phyloP scores from a whole-genome alignment of 2,329 filamentous ascomycete species.

The Xylaria sp. region DNA sequence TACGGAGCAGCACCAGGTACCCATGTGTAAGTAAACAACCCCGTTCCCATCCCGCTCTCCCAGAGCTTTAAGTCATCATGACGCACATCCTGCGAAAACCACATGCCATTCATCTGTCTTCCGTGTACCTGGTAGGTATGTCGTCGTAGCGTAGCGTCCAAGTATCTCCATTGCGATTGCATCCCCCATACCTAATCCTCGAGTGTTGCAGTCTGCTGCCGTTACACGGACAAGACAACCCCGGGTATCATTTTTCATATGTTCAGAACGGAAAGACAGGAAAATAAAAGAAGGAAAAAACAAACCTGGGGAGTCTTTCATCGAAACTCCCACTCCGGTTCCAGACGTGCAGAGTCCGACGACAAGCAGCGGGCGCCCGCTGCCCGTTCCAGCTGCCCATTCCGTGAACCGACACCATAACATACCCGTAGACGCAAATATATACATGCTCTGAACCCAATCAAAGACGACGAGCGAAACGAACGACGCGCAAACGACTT shows the following conservation, averaged over 20 bases:
- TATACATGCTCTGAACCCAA: constrained; percentile 12
- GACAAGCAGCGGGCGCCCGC: constrained; percentile 6
- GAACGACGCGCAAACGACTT: background rate
- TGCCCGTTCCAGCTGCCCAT: constrained; percentile 13
- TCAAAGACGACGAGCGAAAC: background rate
- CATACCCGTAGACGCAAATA: constrained; percentile 16
- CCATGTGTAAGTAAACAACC: background rate
- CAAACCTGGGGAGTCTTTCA: constrained; percentile 14
- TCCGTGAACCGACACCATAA: constrained; percentile 17
- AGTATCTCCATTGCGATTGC: constrained; percentile 18
- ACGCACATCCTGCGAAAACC: background rate
- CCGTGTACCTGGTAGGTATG: background rate
- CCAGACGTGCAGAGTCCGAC: constrained; percentile 14
- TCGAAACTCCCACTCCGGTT: constrained; percentile 18
- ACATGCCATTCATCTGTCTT: constrained; percentile 1
- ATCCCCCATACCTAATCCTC: constrained; percentile 1
- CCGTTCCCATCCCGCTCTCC: background rate
- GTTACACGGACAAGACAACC: constrained; percentile 27
- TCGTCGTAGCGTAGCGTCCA: background rate
- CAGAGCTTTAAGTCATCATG: background rate
- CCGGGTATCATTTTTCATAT: constrained; percentile 28
- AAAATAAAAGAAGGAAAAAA: background rate
- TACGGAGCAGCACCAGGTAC: background rate
- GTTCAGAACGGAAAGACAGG: background rate
- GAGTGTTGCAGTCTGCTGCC: constrained; percentile 18